phyloP scores from a whole-genome alignment of 257 asterid species.

The Solanum appendiculatum region DNA sequence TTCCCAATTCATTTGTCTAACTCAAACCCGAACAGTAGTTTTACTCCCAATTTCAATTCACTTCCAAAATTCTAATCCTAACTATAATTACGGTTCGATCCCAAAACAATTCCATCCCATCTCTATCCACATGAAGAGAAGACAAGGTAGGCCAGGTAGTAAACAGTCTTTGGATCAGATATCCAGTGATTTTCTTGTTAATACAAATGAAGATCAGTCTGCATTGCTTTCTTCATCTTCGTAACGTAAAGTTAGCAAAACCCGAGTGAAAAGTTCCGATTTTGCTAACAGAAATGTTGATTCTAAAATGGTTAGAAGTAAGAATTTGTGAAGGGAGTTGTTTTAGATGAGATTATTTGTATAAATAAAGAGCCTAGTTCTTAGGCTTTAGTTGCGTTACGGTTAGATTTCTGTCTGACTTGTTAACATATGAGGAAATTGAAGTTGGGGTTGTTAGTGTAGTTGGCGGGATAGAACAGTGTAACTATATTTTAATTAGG shows the following conservation, averaged over 20 bases:
- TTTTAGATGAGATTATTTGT: constrained; percentile 73
- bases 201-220: not conserved
- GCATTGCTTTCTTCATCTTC: not conserved
- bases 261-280: constrained; percentile 3
- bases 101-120: constrained; percentile 12
- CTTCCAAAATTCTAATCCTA: constrained; percentile 4
- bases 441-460: constrained; percentile 66
- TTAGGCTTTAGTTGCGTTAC: constrained; percentile 70
- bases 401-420: constrained; percentile 70
- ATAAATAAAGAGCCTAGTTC: constrained; percentile 61
- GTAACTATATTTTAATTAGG: constrained; percentile 24
- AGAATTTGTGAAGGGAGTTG: constrained; percentile 5
- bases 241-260: not conserved
- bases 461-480: constrained; percentile 86
- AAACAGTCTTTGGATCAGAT: constrained; percentile 17
- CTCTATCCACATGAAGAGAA: constrained; percentile 44
- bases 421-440: constrained; percentile 71
- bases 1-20: constrained; percentile 30
- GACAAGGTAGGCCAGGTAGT: constrained; percentile 59
- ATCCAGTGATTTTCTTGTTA: constrained; percentile 7
- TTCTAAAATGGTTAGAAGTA: not conserved
- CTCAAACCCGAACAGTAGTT: constrained; percentile 12
- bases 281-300: not conserved
- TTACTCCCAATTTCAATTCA: constrained; percentile 1
- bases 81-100: constrained; percentile 1